Base-by-base conservation (phyloP, 768 basidiomycete species). In the Lentinula edodes region DNA sequence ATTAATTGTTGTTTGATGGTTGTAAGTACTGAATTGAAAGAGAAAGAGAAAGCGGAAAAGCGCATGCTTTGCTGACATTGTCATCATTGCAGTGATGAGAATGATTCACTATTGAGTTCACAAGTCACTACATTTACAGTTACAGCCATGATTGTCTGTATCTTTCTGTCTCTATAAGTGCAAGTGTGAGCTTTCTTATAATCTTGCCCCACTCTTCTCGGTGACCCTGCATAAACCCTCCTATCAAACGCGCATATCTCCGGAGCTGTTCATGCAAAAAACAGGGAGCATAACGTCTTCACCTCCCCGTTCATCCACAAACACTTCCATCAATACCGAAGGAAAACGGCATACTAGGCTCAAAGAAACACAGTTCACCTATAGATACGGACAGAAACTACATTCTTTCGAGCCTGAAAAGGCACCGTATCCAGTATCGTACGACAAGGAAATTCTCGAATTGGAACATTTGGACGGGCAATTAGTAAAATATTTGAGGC, bases 391-490 rank as follows among this genome's bases (percentile, higher is more conserved):
- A 51, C 82, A 81, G 52, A 78, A 78, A 58, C 85, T 88, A 62
- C 90, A 91, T 69, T 78, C 82, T 16, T 86, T 85, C 67, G 86
- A 86, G 63, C 80, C 78, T 42, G 87, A 89, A 70, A 90, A 91
- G 74, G 90, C 88, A 2, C 90, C 89, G 2, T 92, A 92, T 75
- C 90, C 90, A 1, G 69, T 89, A 41, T 86, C 83, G 28, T 91
- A 90, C 70, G 86, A 90, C 69, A 79, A 78, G 55, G 74, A 84
- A 46, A 75, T 89, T 58, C 73, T 91, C 45, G 88, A 90, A 67
- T 73, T 89, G 90, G 85, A 88, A 68, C 73, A 81, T 52, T 68
- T 88, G 60, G 83, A 86, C 63, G 80, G 81, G 63, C 76, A 71
- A 55, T 76, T 87, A 62, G 67, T 76, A 41, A 72, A 78, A 60